A percentile compares a stretch with the other conserved stretches of the same genome.
phyloP scores from a whole-genome alignment of 2,329 filamentous ascomycete species.

The Didymella sp. region DNA sequence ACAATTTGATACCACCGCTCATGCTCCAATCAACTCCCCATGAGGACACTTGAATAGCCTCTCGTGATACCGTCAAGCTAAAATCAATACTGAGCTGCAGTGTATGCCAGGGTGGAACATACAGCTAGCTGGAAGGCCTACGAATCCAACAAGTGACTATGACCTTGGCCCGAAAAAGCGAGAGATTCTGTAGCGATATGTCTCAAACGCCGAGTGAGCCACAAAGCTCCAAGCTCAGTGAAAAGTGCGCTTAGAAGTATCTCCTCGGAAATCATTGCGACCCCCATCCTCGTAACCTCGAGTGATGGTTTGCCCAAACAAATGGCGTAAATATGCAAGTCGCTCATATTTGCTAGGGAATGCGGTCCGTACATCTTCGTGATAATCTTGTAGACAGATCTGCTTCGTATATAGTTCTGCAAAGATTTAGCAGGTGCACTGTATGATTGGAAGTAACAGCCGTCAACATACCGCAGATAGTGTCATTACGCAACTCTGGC shows the following conservation, averaged over 20 bases:
- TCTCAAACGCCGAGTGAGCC: neutral
- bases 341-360: constrained; percentile 16
- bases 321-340: constrained; percentile 13
- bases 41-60: neutral
- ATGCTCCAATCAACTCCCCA: neutral
- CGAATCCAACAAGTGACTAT: neutral
- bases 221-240: neutral
- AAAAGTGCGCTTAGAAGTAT: constrained; percentile 5
- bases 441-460: no score
- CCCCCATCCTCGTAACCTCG: constrained; percentile 7
- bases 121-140: neutral
- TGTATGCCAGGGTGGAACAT: neutral
- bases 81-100: neutral
- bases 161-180: neutral
- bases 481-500: neutral
- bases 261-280: neutral
- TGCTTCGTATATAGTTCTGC: constrained; percentile 10
- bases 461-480: constrained; percentile 6
- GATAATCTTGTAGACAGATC: constrained; percentile 10
- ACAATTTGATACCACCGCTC: constrained; percentile 12
- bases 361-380: constrained; percentile 28
- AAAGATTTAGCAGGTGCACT: neutral
- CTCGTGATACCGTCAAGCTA: neutral
- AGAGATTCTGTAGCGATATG: constrained; percentile 1
- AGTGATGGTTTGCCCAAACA: constrained; percentile 6